phyloP scores from a whole-genome alignment of 129 eudicot species.

The Flaveria bidentis region DNA sequence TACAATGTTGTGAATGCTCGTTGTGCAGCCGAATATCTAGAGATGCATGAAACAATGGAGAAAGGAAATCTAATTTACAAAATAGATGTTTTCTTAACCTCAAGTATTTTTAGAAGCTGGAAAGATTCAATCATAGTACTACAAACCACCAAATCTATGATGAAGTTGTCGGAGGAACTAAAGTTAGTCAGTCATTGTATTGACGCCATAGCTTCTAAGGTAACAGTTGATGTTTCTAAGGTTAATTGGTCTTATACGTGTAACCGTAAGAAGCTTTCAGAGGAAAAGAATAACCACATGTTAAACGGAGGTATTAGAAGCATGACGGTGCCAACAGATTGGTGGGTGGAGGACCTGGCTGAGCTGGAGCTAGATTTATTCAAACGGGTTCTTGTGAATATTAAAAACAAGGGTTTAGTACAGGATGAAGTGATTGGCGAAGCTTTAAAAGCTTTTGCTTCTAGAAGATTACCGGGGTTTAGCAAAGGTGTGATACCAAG shows the following conservation, averaged over 20 bases:
- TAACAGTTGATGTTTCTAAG: conserved; percentile 64
- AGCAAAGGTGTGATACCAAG: conserved; percentile 55
- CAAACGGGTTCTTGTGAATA: conserved; percentile 62
- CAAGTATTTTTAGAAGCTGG: conserved; percentile 90
- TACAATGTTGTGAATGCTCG: conserved; percentile 74
- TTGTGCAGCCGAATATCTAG: conserved; percentile 93
- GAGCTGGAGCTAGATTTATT: conserved; percentile 79
- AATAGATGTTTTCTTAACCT: conserved; percentile 74
- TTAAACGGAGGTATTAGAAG: conserved; percentile 52
- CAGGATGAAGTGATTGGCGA: conserved; percentile 83
- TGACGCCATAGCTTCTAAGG: conserved; percentile 77
- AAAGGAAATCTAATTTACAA: conserved; percentile 90
- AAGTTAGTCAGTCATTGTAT: conserved; percentile 68
- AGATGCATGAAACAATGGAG: conserved; percentile 81
- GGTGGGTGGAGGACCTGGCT: conserved; percentile 98
- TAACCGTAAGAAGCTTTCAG: conserved; percentile 74
- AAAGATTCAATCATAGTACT: conserved; percentile 91
- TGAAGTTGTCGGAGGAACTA: conserved; percentile 69
- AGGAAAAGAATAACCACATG: conserved; percentile 63
- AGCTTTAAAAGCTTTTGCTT: conserved; percentile 81
- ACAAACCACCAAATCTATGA: conserved; percentile 62
- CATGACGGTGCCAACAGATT: conserved; percentile 73
- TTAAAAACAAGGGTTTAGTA: conserved; percentile 62
- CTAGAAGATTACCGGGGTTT: conserved; percentile 65
- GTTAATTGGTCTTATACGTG: conserved; percentile 92